Percentiles rank a stretch among this genome's conserved stretches.
Evolutionary conservation across 2,329 filamentous ascomycete genomes (phyloP).

Genomic region (Ceratocystis cacaofunesta): DNA sequence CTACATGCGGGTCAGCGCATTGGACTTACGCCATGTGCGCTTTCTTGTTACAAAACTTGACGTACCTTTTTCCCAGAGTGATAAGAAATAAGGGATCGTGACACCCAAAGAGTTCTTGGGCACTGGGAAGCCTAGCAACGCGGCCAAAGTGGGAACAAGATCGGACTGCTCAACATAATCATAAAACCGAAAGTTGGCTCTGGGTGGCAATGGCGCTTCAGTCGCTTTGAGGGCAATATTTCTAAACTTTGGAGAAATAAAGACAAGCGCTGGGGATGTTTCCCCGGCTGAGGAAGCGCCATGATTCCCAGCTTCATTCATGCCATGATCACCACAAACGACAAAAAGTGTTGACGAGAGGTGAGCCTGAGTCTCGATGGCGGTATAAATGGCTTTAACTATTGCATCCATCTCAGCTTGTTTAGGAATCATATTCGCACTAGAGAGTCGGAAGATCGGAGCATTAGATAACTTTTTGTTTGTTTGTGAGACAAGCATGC

Average conservation of each 20-base stretch:
- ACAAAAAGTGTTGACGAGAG: constrained; percentile 69
- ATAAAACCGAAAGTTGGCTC: constrained; percentile 71
- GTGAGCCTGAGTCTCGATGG: constrained; percentile 56
- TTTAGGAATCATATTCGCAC: constrained; percentile 83
- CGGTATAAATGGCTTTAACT: constrained; percentile 58
- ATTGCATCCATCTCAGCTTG: constrained; percentile 87
- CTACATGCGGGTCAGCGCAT: constrained; percentile 20
- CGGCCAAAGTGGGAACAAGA: constrained; percentile 76
- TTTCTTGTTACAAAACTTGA: constrained; percentile 4
- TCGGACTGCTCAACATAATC: constrained; percentile 82
- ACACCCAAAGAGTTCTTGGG: constrained; percentile 83
- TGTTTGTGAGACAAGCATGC: neutral
- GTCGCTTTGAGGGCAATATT: constrained; percentile 30
- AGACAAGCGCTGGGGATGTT: constrained; percentile 82
- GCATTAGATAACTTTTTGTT: neutral
- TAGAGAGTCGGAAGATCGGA: constrained; percentile 23
- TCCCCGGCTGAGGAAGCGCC: constrained; percentile 87
- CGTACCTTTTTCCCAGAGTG: constrained; percentile 56
- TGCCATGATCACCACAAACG: constrained; percentile 89
- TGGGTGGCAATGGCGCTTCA: constrained; percentile 40
- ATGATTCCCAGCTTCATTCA: constrained; percentile 97
- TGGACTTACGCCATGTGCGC: neutral
- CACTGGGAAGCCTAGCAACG: constrained; percentile 71
- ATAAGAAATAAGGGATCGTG: constrained; percentile 64
- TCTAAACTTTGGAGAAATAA: constrained; percentile 72